Base-by-base conservation (phyloP, 805 yeast species). In the Kodamaea kakaduensis region DNA sequence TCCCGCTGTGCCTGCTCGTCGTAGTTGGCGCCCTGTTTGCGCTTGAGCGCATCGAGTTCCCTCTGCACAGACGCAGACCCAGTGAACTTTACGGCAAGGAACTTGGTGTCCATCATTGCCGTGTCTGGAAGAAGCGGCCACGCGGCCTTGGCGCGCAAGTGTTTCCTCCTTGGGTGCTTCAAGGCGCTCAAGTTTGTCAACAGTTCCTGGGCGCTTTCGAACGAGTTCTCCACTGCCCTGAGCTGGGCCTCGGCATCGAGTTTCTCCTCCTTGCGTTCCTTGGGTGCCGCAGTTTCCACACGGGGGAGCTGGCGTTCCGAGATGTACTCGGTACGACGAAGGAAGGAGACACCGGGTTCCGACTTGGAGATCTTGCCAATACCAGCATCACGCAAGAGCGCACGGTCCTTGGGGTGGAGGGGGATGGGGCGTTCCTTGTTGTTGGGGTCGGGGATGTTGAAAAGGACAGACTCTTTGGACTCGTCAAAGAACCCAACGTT, bases 311-410 rank as follows among this genome's bases (percentile, higher is more conserved):
- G 71, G 34, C 77, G 80, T 23, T 84, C 77, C 8, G 95, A 75
- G 40, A 87, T 83, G 56, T 90, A 90, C 55, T 93, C 97, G 0
- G 98, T 90, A 64, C 97, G 79, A 65, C 97, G 80, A 55, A 90
- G 71, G 61, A 90, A 89, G n/a, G 85, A 73, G 9, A 84, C 84
- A 29, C 79, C 71, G 41, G 71, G 71, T 49, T 52, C 74, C 38
- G 55, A 57, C 40, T 67, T 64, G 39, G 62, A 51, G 36, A 64
- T 58, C 39, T 58, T 60, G 14, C 71, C 67, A 16, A 73, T 69
- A 3, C 74, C 77, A 16, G 96, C 95, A 54, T 88, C 96, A 52
- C 87, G 75, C 36, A 93, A 69, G 33, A 90, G 68, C 7, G 74
- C 74, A 44, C 78, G 67, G 60, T 93, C 97, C 35, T 74, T 74